Base-by-base conservation (phyloP, 129 eudicot species). In the Gnaphalium uliginosum region DNA sequence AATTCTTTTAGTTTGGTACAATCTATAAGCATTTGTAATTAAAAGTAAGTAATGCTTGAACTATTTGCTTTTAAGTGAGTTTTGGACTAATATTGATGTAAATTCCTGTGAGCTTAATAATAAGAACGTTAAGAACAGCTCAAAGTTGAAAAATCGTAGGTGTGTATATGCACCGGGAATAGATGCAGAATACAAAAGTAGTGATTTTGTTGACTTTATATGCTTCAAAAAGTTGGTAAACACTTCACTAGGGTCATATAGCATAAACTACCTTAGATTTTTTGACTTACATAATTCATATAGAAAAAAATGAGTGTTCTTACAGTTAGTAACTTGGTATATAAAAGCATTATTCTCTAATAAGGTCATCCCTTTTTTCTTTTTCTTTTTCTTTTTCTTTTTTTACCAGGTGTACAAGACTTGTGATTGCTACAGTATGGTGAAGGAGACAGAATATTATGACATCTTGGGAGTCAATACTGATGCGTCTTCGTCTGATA, bases 381-480 rank as follows among this genome's bases (percentile, higher is more conserved):
- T 74, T 4, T 35, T 33, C 25, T 66, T 59, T 76, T 46, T 33
- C 41, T 32, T 73, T 73, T 74, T 69, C 4, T 50, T 33, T 32
- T 66, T 50, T 76, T 57, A 48, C 41, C 57, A 69, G 74, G 64
- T 71, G 43, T 76, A 46, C 53, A 46, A 68, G 46, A 48, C 62
- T 46, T 70, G 66, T 68, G 53, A 74, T 63, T 66, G 75, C 53
- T 46, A 54, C 75, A 71, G 32, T 32, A 91, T 91, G 97, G 93
- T 83, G 78, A 86, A 85, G 88, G 91, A 89, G 13, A 85, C 88
- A 2, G 96, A 82, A 80, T 92, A 89, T 82, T 89, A 92, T 51
- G 96, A 92, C 74, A 73, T 87, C 25, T 74, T 92, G 78, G 97
- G 97, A 57, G 97, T 92, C 70, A 66, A 79, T 68, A 82, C 59